Base-by-base conservation (phyloP, 768 basidiomycete genomes). In the Leccinum pellstonianum region DNA sequence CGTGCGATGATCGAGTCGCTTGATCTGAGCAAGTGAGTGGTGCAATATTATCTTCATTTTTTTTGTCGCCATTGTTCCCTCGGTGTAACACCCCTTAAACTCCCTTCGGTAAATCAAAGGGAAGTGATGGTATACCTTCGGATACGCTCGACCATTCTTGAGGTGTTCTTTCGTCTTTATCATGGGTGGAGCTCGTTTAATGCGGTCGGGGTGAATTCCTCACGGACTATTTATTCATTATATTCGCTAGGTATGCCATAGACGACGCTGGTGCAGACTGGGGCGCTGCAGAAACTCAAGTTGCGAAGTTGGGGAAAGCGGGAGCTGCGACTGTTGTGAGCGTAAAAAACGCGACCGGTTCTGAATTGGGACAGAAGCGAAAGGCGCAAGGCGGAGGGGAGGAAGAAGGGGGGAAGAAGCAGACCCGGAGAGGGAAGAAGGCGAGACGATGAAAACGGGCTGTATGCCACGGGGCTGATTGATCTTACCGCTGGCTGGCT, bases 1-100 rank as follows among this genome's bases (percentile, higher is more conserved):
- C 80, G 88, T 23, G 89, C 90, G 73, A 85, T 98, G 80, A 86
- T 98, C 52, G 86, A 93, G 64, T 83, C 91, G 21, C 80, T 99
- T 31, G 94, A 98, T 76, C 75, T 98, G 60, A 84, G 80, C 76
- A 88, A 89, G 94, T 98, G 70, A 82, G 92, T 81, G 50, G 41
- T n/a, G 17, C 43, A 19, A 23, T 23, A 23, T 2, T 19, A 6
- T 11, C 43, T 19, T 12, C 10, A 11, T 5, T 3, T 11, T 11
- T 19, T 11, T 43, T 12, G 5, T 46, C 5, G 19, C n/a, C 19
- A 46, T 46, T 19, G 43, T 46, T 41, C n/a, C 41, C 41, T 43
- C 41, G 41, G n/a, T 17, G n/a, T 43, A 48, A 52, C 51, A 8
- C 66, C 68, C 55, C 60, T 21, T 48, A 56, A 59, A 35, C 38